These are phyloP conservation scores for Chrysoporthe puriensis DNA, from an alignment of 2,329 filamentous ascomycete species.

Conservation along the genomic window DNA sequence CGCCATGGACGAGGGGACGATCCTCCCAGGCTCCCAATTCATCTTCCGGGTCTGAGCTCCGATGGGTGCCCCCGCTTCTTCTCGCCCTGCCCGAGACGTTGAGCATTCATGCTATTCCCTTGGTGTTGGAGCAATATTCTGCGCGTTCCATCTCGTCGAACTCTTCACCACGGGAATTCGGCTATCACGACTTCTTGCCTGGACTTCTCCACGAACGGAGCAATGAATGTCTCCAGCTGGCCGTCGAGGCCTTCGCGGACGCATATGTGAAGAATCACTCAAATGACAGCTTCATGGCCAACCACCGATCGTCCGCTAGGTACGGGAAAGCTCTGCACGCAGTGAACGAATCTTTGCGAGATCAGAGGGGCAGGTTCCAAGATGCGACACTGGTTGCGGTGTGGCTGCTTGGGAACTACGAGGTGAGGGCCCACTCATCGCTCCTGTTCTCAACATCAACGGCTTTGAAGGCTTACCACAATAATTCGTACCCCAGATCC, in stretches of 20 bases:
- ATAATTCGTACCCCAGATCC: neutral
- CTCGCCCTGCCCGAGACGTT: neutral
- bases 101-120: neutral
- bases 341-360: slow-evolving; percentile 1
- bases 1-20: neutral
- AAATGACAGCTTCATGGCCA: neutral
- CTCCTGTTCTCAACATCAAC: neutral
- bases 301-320: neutral
- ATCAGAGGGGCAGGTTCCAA: neutral
- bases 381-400: slow-evolving; percentile 9
- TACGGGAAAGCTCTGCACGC: neutral
- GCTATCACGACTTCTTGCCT: slow-evolving; percentile 2
- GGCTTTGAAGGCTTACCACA: neutral
- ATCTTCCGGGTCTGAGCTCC: neutral
- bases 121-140: slow-evolving; percentile 1
- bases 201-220: neutral
- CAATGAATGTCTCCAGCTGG: neutral
- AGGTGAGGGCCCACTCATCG: neutral
- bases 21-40: neutral
- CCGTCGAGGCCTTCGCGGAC: slow-evolving; percentile 6
- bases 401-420: slow-evolving; percentile 11
- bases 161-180: neutral
- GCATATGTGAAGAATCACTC: slow-evolving; percentile 1
- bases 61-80: neutral
- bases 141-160: neutral